These are phyloP conservation scores for Huiozyma naganishii DNA, from an alignment of 805 yeast species.

Conservation along the genomic window DNA sequence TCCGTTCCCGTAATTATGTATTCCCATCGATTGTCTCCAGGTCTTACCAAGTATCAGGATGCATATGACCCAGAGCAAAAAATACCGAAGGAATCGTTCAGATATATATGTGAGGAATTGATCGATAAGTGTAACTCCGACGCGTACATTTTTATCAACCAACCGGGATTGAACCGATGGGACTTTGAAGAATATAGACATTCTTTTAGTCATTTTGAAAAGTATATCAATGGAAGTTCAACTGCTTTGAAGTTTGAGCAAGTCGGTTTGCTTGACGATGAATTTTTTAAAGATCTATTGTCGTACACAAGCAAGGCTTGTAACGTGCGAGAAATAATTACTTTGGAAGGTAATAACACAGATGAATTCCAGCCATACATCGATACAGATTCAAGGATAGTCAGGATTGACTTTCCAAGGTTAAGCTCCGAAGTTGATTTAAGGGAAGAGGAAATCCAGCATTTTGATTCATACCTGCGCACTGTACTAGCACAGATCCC, in stretches of 20 bases:
- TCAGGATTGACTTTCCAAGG: slow-evolving; percentile 46
- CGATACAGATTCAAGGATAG: slow-evolving; percentile 53
- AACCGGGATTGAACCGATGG: slow-evolving; percentile 39
- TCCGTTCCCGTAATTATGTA: slow-evolving; percentile 12
- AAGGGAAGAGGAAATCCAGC: slow-evolving; percentile 27
- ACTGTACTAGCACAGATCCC: slow-evolving; percentile 58
- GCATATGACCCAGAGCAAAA: slow-evolving; percentile 8
- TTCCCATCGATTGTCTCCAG: slow-evolving; percentile 17
- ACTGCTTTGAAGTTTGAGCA: slow-evolving; percentile 51
- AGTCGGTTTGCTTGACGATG: slow-evolving; percentile 21
- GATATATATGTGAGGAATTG: slow-evolving; percentile 24
- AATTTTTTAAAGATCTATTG: slow-evolving; percentile 13
- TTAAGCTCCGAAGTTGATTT: slow-evolving; percentile 27
- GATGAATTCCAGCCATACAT: slow-evolving; percentile 46
- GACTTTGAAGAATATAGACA: slow-evolving; percentile 36
- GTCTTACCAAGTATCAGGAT: slow-evolving; percentile 12
- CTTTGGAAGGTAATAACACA: slow-evolving; percentile 26
- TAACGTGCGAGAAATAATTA: slow-evolving; percentile 13
- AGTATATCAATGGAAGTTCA: slow-evolving; percentile 45
- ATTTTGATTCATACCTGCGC: slow-evolving; percentile 40
- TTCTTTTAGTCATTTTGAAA: slow-evolving; percentile 39
- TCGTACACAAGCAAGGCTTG: slow-evolving; percentile 15
- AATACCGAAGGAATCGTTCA: slow-evolving; percentile 21
- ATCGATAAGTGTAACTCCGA: slow-evolving; percentile 39
- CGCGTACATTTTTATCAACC: slow-evolving; percentile 44